These are phyloP conservation scores for Bacidia gigantensis DNA, from an alignment of 495 filamentous ascomycete species.

Conservation along the genomic window DNA sequence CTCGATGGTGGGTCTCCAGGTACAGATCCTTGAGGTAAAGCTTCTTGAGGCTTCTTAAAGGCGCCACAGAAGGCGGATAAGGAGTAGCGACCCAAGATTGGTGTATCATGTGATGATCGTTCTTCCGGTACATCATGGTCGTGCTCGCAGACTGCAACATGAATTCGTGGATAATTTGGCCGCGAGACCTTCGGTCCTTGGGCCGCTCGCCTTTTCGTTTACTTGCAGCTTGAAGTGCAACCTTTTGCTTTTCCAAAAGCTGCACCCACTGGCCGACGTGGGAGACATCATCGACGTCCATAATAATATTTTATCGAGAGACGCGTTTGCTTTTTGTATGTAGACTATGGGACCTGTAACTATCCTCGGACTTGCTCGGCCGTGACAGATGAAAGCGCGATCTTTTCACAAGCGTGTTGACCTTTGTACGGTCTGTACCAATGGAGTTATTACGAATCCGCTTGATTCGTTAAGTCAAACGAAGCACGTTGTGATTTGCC, in stretches of 20 bases:
- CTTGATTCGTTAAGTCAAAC: no score
- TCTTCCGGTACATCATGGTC: slow-evolving; percentile 6
- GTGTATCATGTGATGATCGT: not conserved
- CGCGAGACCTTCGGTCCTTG: slow-evolving; percentile 14
- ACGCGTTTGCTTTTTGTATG: no score
- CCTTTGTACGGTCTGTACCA: no score
- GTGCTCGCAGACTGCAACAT: slow-evolving; percentile 15
- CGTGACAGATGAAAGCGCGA: no score
- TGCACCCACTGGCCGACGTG: slow-evolving; percentile 5
- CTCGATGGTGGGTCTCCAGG: slow-evolving; percentile 39
- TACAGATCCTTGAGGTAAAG: slow-evolving; percentile 23
- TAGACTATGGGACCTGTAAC: no score
- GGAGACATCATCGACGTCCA: slow-evolving; percentile 23
- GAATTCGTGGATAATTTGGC: slow-evolving; percentile 9
- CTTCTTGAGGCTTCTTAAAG: slow-evolving; percentile 17
- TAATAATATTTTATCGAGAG: no score
- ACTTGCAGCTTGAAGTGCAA: slow-evolving; percentile 13
- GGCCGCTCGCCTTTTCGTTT: slow-evolving; percentile 13
- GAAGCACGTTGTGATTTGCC: no score
- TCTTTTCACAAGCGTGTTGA: no score
- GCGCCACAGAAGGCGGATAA: slow-evolving; percentile 16
- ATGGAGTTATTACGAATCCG: no score
- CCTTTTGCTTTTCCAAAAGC: slow-evolving; percentile 12
- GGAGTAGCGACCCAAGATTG: slow-evolving; percentile 8
- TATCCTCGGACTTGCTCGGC: no score